Evolutionary conservation across 2,329 filamentous ascomycete genomes (phyloP).

Genomic region (Colletotrichum gloeosporioides): DNA sequence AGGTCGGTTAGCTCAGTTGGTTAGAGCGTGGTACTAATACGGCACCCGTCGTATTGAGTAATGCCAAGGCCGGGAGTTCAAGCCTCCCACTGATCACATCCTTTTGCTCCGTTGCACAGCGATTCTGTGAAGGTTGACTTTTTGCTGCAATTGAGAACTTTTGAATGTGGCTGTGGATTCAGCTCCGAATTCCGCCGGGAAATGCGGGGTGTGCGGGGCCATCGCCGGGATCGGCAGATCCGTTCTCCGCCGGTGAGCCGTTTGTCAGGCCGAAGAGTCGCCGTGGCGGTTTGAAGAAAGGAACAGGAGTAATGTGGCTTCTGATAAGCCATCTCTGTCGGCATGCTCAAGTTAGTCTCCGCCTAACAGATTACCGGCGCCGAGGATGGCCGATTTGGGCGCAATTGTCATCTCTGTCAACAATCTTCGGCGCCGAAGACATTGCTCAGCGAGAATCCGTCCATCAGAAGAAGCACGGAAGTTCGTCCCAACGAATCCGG

Average conservation of each 20-base stretch:
- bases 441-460: neutral
- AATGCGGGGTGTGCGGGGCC: neutral
- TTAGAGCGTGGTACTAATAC: constrained; percentile 24
- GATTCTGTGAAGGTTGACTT: neutral
- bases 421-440: neutral
- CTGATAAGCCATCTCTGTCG: neutral
- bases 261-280: neutral
- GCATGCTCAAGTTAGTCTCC: neutral
- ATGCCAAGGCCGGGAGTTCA: constrained; percentile 23
- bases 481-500: neutral
- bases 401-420: neutral
- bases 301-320: neutral
- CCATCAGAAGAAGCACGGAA: neutral
- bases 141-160: neutral
- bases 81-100: constrained; percentile 17
- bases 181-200: neutral
- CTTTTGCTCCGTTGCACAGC: neutral
- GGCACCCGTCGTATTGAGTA: neutral
- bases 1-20: constrained; percentile 23
- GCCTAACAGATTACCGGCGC: neutral
- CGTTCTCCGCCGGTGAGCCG: neutral
- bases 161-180: neutral
- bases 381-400: neutral
- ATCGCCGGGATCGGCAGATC: neutral
- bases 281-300: neutral